These are phyloP conservation scores for Kregervanrija fluxuum DNA, from an alignment of 805 yeast species.

Conservation along the genomic window DNA sequence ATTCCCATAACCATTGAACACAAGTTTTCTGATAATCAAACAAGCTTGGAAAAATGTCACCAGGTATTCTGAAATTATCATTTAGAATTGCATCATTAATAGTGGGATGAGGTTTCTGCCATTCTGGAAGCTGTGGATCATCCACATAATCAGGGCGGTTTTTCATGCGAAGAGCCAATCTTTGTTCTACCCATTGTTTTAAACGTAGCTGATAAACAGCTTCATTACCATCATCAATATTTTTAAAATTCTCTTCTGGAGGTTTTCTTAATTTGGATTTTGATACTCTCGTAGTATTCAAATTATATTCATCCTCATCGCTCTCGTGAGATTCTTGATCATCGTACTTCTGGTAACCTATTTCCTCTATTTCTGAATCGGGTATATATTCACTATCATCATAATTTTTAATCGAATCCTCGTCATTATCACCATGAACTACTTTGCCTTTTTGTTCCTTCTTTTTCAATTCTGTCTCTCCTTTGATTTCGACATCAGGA, in stretches of 20 bases:
- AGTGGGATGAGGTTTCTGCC: conserved; percentile 71
- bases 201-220: conserved; percentile 52
- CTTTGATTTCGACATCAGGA: neutral
- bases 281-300: neutral
- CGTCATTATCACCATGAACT: conserved; percentile 17
- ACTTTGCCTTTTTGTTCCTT: conserved; percentile 14
- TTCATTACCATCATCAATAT: conserved; percentile 81
- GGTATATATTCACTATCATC: conserved; percentile 1
- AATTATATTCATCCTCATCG: conserved; percentile 10
- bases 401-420: conserved; percentile 3
- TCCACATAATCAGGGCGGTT: conserved; percentile 22
- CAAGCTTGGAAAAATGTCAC: conserved; percentile 78
- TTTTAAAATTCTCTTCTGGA: conserved; percentile 29
- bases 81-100: conserved; percentile 70
- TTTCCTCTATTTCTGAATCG: conserved; percentile 17
- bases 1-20: conserved; percentile 95
- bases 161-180: conserved; percentile 39
- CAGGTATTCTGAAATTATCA: conserved; percentile 70
- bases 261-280: neutral
- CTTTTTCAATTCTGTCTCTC: conserved; percentile 9
- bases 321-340: conserved; percentile 11
- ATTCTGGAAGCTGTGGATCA: conserved; percentile 40
- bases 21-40: conserved; percentile 95
- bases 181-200: conserved; percentile 46
- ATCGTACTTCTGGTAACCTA: conserved; percentile 18